These are phyloP conservation scores for Colletotrichum sp. DNA, from an alignment of 2,329 filamentous ascomycete species.

Conservation along the genomic window DNA sequence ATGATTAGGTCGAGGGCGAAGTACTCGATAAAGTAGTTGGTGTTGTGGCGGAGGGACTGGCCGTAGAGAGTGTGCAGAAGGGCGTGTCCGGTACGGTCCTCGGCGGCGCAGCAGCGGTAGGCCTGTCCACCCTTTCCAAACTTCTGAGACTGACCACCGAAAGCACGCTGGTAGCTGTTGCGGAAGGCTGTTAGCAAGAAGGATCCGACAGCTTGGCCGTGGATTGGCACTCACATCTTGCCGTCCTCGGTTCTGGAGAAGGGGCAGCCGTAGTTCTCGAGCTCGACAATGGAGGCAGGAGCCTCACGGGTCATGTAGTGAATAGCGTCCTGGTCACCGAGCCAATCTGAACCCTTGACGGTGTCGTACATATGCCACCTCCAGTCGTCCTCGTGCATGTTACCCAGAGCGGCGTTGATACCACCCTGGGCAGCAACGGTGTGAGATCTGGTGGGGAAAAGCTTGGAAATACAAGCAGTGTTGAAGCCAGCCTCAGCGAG, in stretches of 20 bases:
- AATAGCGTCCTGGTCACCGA: conserved; percentile 96
- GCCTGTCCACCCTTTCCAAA: conserved; percentile 97
- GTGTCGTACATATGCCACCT: conserved; percentile 99
- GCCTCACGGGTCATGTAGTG: conserved; percentile 99
- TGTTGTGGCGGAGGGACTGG: conserved; percentile 95
- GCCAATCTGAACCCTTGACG: conserved; percentile 96
- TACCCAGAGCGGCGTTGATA: conserved; percentile 87
- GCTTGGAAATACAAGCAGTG: conserved; percentile 85
- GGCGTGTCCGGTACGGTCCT: conserved; percentile 95
- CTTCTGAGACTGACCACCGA: conserved; percentile 95
- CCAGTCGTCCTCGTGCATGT: conserved; percentile 99
- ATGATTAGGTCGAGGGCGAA: conserved; percentile 97
- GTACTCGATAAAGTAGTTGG: conserved; percentile 99
- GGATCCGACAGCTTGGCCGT: not conserved
- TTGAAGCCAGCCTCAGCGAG: conserved; percentile 89
- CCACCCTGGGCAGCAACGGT: conserved; percentile 83
- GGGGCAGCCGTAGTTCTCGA: conserved; percentile 97
- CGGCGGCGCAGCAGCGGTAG: conserved; percentile 95
- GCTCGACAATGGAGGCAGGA: conserved; percentile 87
- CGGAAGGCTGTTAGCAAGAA: conserved; percentile 23
- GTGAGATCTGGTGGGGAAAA: conserved; percentile 85
- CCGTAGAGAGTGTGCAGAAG: conserved; percentile 98
- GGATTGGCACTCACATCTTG: conserved; percentile 71
- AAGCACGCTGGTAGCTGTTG: conserved; percentile 89
- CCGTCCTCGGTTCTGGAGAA: conserved; percentile 97